Conservation (phyloP, 257 asterid genomes). For the Nicotiana benthamiana region DNA sequence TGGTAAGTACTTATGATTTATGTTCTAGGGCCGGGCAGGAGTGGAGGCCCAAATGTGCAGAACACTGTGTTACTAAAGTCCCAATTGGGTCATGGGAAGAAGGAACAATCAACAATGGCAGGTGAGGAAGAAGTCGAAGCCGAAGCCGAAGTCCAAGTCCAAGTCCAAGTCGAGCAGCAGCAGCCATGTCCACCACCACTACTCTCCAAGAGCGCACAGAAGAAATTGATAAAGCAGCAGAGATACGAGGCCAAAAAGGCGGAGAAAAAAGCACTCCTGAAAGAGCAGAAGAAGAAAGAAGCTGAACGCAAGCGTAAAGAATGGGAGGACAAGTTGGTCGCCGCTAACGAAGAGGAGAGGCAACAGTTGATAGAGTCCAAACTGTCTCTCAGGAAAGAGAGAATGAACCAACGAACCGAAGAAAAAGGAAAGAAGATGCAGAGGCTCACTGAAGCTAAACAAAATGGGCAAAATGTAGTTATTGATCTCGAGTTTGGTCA, state of each 20-base stretch:
- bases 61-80: background rate
- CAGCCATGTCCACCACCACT: conserved; percentile 11
- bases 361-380: conserved; percentile 48
- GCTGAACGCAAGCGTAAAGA: conserved; percentile 75
- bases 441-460: conserved; percentile 52
- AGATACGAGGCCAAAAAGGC: conserved; percentile 72
- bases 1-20: too few relatives aligned
- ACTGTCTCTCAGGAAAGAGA: conserved; percentile 43
- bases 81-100: background rate
- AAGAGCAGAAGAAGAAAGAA: conserved; percentile 64
- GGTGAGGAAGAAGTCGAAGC: background rate
- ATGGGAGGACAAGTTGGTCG: conserved; percentile 65
- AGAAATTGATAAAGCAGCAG: conserved; percentile 71
- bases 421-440: conserved; percentile 56
- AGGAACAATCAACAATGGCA: background rate
- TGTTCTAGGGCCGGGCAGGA: background rate
- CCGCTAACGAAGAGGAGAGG: conserved; percentile 54
- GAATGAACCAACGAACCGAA: conserved; percentile 45
- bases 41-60: background rate
- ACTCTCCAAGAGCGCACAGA: conserved; percentile 72
- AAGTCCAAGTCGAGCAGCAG: background rate
- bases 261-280: conserved; percentile 61
- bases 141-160: background rate
- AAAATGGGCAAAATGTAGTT: conserved; percentile 64
- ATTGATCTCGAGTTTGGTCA: conserved; percentile 78